phyloP scores from a whole-genome alignment of 1,139 yeast genomes.

The Saccharomyces hybrid region DNA sequence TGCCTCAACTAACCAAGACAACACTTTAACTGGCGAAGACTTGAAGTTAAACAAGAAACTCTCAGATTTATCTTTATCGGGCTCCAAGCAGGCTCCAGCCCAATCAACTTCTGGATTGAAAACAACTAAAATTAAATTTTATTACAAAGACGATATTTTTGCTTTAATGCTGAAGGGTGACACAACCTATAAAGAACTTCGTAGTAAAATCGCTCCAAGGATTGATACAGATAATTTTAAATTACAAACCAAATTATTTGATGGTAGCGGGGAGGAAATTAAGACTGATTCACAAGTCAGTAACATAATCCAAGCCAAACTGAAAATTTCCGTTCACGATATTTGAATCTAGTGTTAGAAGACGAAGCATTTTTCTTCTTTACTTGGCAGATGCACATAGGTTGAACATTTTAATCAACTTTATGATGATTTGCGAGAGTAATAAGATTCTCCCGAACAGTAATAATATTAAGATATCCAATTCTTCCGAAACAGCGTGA shows the following conservation, averaged over 20 bases:
- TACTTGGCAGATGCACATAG: background rate
- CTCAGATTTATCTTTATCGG: constrained; percentile 26
- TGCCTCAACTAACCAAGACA: constrained; percentile 20
- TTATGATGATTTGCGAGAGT: background rate
- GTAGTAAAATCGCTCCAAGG: constrained; percentile 58
- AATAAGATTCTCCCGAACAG: background rate
- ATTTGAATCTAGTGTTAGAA: constrained; percentile 6
- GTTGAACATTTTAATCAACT: background rate
- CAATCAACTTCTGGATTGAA: constrained; percentile 20
- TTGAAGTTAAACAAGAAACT: constrained; percentile 24
- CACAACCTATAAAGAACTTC: constrained; percentile 54
- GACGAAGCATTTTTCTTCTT: background rate
- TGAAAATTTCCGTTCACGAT: constrained; percentile 33
- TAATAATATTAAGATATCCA: background rate
- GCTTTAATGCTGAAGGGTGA: constrained; percentile 69
- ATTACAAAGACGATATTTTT: constrained; percentile 82
- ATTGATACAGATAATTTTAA: constrained; percentile 38
- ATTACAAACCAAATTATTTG: constrained; percentile 28
- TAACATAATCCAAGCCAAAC: constrained; percentile 30
- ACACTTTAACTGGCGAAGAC: constrained; percentile 28
- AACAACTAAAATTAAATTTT: constrained; percentile 65
- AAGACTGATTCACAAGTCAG: constrained; percentile 31
- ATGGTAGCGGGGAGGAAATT: constrained; percentile 31
- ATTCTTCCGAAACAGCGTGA: background rate
- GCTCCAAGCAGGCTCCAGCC: constrained; percentile 5